Percentiles rank a stretch among this genome's conserved stretches.
These are phyloP conservation scores for Phylloporus scabripes DNA, from an alignment of 768 basidiomycete species.

Conservation along the genomic window DNA sequence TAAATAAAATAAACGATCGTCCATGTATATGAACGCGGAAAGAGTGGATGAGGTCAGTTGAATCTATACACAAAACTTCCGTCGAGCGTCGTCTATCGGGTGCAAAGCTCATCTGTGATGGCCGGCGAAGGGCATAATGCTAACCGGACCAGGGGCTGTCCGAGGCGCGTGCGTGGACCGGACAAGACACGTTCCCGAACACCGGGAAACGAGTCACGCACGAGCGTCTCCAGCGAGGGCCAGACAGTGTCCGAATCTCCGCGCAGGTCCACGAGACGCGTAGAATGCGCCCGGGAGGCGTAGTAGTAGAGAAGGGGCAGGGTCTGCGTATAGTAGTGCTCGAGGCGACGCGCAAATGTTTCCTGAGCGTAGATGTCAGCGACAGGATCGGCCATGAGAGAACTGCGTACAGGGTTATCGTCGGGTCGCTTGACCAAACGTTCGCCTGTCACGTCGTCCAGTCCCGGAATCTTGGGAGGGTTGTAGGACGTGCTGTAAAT, in stretches of 20 bases:
- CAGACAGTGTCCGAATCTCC: slow-evolving; percentile 78
- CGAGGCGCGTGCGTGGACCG: slow-evolving; percentile 12
- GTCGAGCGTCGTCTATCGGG: slow-evolving; percentile 9
- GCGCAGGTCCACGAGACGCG: slow-evolving; percentile 49
- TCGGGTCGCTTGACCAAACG: slow-evolving; percentile 76
- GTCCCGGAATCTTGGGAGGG: slow-evolving; percentile 67
- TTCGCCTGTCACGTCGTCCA: slow-evolving; percentile 84
- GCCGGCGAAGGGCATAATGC: slow-evolving; percentile 3
- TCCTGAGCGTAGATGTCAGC: slow-evolving; percentile 45
- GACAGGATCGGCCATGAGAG: not conserved
- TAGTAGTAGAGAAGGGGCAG: slow-evolving; percentile 80
- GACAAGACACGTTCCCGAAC: slow-evolving; percentile 44
- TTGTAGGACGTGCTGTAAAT: slow-evolving; percentile 87
- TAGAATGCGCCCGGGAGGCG: slow-evolving; percentile 37
- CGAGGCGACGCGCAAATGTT: slow-evolving; percentile 66
- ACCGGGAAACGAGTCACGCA: slow-evolving; percentile 49
- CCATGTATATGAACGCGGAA: slow-evolving; percentile 9
- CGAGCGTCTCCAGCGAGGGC: slow-evolving; percentile 64
- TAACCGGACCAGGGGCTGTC: slow-evolving; percentile 15
- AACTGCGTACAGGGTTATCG: slow-evolving; percentile 68
- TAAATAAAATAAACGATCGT: slow-evolving; percentile 11
- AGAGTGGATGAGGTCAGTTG: slow-evolving; percentile 5
- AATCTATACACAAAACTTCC: not conserved
- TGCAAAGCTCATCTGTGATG: slow-evolving; percentile 8
- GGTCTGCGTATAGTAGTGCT: slow-evolving; percentile 71